Base-by-base conservation (phyloP, 2,329 filamentous ascomycete species). In the Diaporthe sp. region DNA sequence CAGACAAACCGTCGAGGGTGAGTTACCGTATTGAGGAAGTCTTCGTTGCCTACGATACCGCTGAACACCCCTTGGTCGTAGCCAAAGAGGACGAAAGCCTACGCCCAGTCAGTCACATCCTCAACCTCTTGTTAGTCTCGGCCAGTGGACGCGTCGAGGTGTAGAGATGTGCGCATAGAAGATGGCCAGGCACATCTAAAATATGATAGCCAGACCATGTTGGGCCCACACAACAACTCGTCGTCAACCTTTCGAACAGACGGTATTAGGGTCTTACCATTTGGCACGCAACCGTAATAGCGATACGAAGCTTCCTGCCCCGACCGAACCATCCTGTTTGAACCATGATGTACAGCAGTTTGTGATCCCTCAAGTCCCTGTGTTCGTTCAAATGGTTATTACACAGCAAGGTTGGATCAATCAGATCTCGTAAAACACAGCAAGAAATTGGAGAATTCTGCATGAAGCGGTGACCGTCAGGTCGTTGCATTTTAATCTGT, bases 21-120 rank as follows among this genome's bases (percentile, higher is more conserved):
- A 39, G 32, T 22, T 9, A 68, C 63, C 13, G 82, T 80, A 4
- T 79, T 72, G 6, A 87, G 79, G 76, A 85, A 88, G 66, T 88
- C 82, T 19, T 83, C 77, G 47, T 85, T 86, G 13, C 85, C 82
- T 13, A 88, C 80, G 22, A 88, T 85, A 15, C 85, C 85, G 3
- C 84, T 83, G 75, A 88, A 87, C 0, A 87, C 85, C 55, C 86
- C 86, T 76, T 88, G 86, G 39, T 88, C 87, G 58, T 88, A 88
- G 3, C 85, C 86, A 74, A 83, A 82, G 2, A 83, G 78, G 4
- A 82, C 78, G 63, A 82, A 81, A 2, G 79, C 78, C 78, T 71
- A 30, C 2, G n/a, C 25, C 22, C 6, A 22, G 25, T 53, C 30
- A 53, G 50, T 17, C 7, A 25, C 9, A 22, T 5, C 13, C 15